A percentile compares a stretch with the other conserved stretches of the same genome.
Conservation (phyloP, 768 basidiomycete species). For the Steccherinum ochraceum region DNA sequence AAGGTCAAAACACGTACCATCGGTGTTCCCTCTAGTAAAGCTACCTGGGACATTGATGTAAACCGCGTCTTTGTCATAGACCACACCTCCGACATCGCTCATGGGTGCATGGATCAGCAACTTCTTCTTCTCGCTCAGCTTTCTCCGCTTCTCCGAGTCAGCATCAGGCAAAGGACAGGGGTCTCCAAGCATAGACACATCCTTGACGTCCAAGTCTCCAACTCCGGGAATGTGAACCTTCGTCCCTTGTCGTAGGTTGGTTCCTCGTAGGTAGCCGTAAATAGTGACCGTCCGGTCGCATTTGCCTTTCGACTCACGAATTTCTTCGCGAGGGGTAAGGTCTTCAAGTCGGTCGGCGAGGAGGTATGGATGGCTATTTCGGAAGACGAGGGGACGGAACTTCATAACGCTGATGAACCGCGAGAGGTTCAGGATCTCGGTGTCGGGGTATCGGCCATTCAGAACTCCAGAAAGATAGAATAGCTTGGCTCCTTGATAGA, state of each 20-base stretch:
- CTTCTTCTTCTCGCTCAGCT: conserved; percentile 93
- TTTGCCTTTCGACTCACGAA: conserved; percentile 76
- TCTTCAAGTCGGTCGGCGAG: conserved; percentile 94
- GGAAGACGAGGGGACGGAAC: conserved; percentile 94
- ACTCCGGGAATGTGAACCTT: conserved; percentile 93
- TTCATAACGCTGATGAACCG: conserved; percentile 98
- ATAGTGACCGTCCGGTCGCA: conserved; percentile 91
- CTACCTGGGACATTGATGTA: conserved; percentile 97
- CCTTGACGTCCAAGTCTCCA: conserved; percentile 78
- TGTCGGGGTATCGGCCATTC: conserved; percentile 96
- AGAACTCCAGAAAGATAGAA: conserved; percentile 96
- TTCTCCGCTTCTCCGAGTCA: conserved; percentile 86
- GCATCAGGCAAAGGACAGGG: conserved; percentile 92
- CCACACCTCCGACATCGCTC: conserved; percentile 95
- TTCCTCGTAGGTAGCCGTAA: conserved; percentile 93
- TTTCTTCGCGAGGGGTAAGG: conserved; percentile 79
- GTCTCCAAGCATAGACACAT: conserved; percentile 74
- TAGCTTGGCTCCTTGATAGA: conserved; percentile 96
- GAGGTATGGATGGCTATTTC: conserved; percentile 92
- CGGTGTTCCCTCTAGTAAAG: conserved; percentile 73
- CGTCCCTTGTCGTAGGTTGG: conserved; percentile 67
- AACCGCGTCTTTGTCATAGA: conserved; percentile 97
- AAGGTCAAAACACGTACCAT: conserved; percentile 38
- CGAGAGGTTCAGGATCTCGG: conserved; percentile 91
- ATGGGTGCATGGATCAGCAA: conserved; percentile 92